Percentiles rank a stretch among this genome's conserved stretches.
phyloP scores from a whole-genome alignment of 2,329 filamentous ascomycete genomes.

The Penicillium sp. region DNA sequence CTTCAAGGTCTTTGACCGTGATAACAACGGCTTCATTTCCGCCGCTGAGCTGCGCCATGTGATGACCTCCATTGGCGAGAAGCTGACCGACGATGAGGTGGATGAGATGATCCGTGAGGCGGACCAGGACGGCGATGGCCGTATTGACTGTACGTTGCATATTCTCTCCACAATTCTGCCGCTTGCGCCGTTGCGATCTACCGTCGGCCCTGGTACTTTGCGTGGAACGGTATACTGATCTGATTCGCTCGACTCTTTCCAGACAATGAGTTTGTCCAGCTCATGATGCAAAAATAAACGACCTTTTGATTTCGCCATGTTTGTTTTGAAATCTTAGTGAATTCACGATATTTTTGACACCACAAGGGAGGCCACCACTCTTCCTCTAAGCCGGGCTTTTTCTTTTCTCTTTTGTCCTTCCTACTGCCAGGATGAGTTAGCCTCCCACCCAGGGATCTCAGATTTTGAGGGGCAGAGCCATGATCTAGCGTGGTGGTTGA shows the following conservation, averaged over 20 bases:
- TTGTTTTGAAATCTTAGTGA: slow-evolving; percentile 26
- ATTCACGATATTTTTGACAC: slow-evolving; percentile 16
- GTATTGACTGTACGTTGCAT: slow-evolving; percentile 68
- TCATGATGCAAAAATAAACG: slow-evolving; percentile 90
- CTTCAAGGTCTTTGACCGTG: slow-evolving; percentile 85
- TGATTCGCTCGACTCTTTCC: slow-evolving; percentile 1
- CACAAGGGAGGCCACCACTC: slow-evolving; percentile 15
- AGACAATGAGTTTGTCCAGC: slow-evolving; percentile 91
- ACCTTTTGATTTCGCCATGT: slow-evolving; percentile 17
- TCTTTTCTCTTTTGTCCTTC: slow-evolving; percentile 17
- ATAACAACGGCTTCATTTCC: slow-evolving; percentile 89
- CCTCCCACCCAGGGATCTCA: slow-evolving; percentile 13
- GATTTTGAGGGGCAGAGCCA: slow-evolving; percentile 18
- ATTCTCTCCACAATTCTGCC: too few relatives aligned
- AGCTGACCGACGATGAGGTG: slow-evolving; percentile 83
- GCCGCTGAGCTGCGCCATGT: slow-evolving; percentile 82
- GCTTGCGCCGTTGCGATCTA: too few relatives aligned
- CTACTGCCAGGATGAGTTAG: slow-evolving; percentile 14
- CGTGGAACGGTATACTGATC: too few relatives aligned
- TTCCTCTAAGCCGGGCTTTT: slow-evolving; percentile 12
- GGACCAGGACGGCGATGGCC: slow-evolving; percentile 81
- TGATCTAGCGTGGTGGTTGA: slow-evolving; percentile 22
- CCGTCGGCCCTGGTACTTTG: too few relatives aligned
- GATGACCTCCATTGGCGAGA: slow-evolving; percentile 89
- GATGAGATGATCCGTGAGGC: slow-evolving; percentile 92